A percentile compares a stretch with the other conserved stretches of the same genome.
These are phyloP conservation scores for Phytophthora sp. DNA, from an alignment of 352 stramenopile genomes.

Conservation along the genomic window DNA sequence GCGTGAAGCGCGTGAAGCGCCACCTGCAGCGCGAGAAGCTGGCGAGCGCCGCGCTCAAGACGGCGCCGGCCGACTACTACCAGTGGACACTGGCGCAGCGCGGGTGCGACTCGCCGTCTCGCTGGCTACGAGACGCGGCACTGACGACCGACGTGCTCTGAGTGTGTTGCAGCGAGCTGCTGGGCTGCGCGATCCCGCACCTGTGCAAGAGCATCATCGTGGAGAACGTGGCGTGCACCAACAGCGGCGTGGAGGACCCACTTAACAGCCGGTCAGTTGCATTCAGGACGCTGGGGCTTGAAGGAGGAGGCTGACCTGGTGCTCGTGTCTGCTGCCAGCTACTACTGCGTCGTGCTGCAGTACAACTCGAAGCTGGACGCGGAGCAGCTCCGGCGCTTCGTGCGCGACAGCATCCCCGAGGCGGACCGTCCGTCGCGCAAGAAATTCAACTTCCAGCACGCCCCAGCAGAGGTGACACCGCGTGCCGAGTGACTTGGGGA, in stretches of 20 bases:
- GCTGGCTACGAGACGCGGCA: no score
- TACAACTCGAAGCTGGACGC: conserved; percentile 87
- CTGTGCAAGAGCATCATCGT: conserved; percentile 92
- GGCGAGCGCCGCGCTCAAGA: conserved; percentile 70
- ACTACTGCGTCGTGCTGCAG: conserved; percentile 87
- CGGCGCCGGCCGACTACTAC: conserved; percentile 76
- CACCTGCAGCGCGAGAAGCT: conserved; percentile 54
- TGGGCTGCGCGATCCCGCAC: conserved; percentile 69
- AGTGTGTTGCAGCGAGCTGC: no score
- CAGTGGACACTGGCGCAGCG: conserved; percentile 69
- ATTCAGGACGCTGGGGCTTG: background rate
- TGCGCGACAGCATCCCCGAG: conserved; percentile 67
- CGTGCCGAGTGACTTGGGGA: background rate
- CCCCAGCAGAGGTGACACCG: conserved; percentile 60
- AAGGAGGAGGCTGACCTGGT: background rate
- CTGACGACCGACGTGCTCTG: no score
- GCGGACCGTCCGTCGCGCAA: conserved; percentile 66
- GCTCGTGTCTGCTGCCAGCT: conserved; percentile 36
- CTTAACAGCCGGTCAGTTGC: conserved; percentile 60
- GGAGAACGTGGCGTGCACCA: conserved; percentile 83
- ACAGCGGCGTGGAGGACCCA: conserved; percentile 55
- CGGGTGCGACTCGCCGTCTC: conserved; percentile 15
- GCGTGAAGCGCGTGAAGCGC: conserved; percentile 50
- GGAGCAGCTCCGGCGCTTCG: conserved; percentile 84
- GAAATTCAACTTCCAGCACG: conserved; percentile 90